These are phyloP conservation scores for Volvox carteri DNA, from an alignment of 163 green algal genomes.

Conservation along the genomic window DNA sequence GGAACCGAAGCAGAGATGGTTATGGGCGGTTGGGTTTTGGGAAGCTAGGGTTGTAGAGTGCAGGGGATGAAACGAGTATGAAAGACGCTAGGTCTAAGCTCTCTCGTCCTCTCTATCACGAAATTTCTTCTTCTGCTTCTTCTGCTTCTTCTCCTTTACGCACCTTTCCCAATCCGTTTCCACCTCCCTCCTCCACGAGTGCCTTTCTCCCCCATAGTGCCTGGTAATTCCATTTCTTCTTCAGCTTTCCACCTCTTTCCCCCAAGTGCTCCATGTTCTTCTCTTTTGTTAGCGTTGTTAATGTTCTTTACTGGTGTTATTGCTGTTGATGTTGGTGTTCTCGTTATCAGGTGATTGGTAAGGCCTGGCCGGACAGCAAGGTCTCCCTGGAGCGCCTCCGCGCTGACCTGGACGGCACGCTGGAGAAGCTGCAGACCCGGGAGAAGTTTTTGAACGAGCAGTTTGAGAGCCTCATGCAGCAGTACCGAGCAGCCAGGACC, in stretches of 20 bases:
- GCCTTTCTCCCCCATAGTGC: too few species aligned
- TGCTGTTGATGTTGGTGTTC: too few species aligned
- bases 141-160: too few species aligned
- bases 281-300: too few species aligned
- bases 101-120: background rate
- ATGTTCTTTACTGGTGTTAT: too few species aligned
- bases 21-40: too few species aligned
- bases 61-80: too few species aligned
- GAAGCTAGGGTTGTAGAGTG: too few species aligned
- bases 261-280: background rate
- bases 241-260: background rate
- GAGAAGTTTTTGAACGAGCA: slow-evolving; percentile 82
- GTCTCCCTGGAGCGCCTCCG: slow-evolving; percentile 64
- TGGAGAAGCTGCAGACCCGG: slow-evolving; percentile 82
- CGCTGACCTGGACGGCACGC: slow-evolving; percentile 61
- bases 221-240: too few species aligned
- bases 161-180: too few species aligned
- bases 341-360: slow-evolving; percentile 59
- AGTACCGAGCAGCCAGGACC: slow-evolving; percentile 73
- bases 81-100: too few species aligned
- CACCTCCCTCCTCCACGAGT: background rate
- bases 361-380: slow-evolving; percentile 72
- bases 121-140: background rate
- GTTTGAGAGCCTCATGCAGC: slow-evolving; percentile 75
- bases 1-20: too few species aligned